Evolutionary conservation across 2,329 filamentous ascomycete species (phyloP).

Genomic region (Botryotinia globosa): DNA sequence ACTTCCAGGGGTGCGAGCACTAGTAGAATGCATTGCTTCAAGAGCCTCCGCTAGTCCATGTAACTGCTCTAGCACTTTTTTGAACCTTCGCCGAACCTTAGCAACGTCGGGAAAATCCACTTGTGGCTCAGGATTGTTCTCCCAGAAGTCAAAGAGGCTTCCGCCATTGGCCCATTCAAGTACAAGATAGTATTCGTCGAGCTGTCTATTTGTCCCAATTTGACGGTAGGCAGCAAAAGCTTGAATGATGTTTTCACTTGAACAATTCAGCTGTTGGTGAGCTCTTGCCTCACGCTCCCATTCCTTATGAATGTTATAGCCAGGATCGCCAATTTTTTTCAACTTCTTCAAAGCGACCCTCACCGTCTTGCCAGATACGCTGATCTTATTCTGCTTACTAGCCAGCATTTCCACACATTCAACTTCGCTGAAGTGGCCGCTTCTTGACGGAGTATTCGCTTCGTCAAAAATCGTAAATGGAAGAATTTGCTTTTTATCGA

Average conservation of each 20-base stretch:
- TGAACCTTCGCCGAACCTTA: neutral
- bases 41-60: neutral
- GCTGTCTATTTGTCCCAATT: too few relatives aligned
- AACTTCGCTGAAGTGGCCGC: slow-evolving; percentile 8
- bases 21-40: slow-evolving; percentile 4
- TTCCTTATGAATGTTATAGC: neutral
- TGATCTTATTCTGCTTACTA: neutral
- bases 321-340: neutral
- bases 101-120: neutral
- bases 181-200: neutral
- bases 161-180: slow-evolving; percentile 1
- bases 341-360: slow-evolving; percentile 5
- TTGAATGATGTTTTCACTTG: neutral
- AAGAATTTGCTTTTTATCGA: neutral
- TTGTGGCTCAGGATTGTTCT: neutral
- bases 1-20: neutral
- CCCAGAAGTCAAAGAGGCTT: neutral
- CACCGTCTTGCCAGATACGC: neutral
- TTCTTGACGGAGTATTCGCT: neutral
- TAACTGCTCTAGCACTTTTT: neutral
- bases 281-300: slow-evolving; percentile 14
- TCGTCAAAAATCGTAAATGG: neutral
- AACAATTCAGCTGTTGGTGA: neutral
- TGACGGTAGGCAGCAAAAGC: slow-evolving; percentile 8
- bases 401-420: neutral